Evolutionary conservation across 2,329 filamentous ascomycete genomes (phyloP).

Genomic region (Arachnopeziza araneosa): DNA sequence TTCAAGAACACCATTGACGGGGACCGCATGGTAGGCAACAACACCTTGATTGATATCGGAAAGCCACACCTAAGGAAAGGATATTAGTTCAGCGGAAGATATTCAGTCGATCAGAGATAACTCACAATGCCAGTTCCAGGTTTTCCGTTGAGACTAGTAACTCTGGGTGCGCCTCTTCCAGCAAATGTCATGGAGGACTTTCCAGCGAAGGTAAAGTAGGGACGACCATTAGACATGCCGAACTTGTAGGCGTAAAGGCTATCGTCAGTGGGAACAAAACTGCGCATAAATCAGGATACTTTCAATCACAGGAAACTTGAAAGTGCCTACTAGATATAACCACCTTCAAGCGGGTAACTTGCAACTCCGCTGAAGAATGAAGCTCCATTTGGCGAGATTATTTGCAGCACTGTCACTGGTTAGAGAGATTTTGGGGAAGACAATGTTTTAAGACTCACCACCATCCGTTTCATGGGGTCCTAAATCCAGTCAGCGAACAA

Average conservation of each 20-base stretch:
- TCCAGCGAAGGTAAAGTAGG: constrained; percentile 1
- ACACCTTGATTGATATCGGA: constrained; percentile 36
- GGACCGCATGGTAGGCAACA: constrained; percentile 46
- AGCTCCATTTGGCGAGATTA: neutral
- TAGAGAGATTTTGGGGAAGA: neutral
- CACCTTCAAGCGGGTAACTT: constrained; percentile 6
- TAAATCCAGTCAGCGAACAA: neutral
- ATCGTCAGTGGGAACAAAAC: constrained; percentile 1
- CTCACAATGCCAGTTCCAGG: constrained; percentile 2
- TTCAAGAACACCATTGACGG: constrained; percentile 38
- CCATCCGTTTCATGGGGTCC: neutral
- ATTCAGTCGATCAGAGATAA: neutral
- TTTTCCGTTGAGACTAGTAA: constrained; percentile 5
- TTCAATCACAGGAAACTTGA: neutral
- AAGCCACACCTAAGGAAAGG: constrained; percentile 7
- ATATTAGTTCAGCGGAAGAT: neutral
- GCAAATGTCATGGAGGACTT: neutral
- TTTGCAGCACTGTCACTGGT: constrained; percentile 1
- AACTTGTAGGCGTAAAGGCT: constrained; percentile 4
- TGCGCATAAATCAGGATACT: neutral
- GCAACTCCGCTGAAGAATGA: constrained; percentile 5
- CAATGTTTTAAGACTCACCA: neutral
- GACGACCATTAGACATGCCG: neutral
- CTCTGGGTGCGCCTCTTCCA: constrained; percentile 1
- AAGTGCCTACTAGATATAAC: constrained; percentile 2